Percentiles rank a stretch among this genome's conserved stretches.
These are phyloP conservation scores for Kodamaea kaohsiungensis DNA, from an alignment of 805 yeast species.

Conservation along the genomic window DNA sequence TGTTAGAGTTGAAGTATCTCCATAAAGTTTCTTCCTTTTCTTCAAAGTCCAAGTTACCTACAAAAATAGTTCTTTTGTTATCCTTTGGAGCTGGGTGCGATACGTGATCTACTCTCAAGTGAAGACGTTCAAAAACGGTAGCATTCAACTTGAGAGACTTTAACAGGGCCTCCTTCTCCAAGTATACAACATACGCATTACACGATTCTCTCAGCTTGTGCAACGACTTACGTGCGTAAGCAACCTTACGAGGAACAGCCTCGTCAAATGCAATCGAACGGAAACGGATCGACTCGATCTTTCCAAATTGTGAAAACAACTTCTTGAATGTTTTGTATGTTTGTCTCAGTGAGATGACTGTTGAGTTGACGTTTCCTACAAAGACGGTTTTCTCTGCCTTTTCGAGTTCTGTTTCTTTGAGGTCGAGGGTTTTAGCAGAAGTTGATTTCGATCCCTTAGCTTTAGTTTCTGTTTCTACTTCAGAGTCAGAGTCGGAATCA, in stretches of 20 bases:
- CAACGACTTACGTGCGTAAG: slow-evolving; percentile 76
- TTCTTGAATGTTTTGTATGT: slow-evolving; percentile 64
- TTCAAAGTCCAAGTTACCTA: slow-evolving; percentile 93
- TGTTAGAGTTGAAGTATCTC: slow-evolving; percentile 63
- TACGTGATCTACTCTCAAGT: slow-evolving; percentile 89
- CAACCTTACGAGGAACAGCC: slow-evolving; percentile 87
- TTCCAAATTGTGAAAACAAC: slow-evolving; percentile 54
- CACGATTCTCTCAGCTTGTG: slow-evolving; percentile 78
- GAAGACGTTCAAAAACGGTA: slow-evolving; percentile 64
- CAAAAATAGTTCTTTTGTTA: slow-evolving; percentile 79
- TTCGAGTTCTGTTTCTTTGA: slow-evolving; percentile 70
- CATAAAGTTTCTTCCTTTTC: slow-evolving; percentile 88
- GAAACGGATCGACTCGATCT: slow-evolving; percentile 77
- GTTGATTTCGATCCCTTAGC: slow-evolving; percentile 15
- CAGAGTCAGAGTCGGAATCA: slow-evolving; percentile 13
- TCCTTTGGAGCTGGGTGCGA: slow-evolving; percentile 88
- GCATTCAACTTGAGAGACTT: slow-evolving; percentile 64
- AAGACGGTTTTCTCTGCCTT: slow-evolving; percentile 85
- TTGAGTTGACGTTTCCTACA: slow-evolving; percentile 77
- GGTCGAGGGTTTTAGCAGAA: slow-evolving; percentile 53
- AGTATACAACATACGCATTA: slow-evolving; percentile 86
- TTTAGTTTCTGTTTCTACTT: slow-evolving; percentile 12
- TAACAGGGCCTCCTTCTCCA: slow-evolving; percentile 48
- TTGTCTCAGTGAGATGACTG: slow-evolving; percentile 63
- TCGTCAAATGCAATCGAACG: slow-evolving; percentile 90